Conservation (phyloP, 2,329 filamentous ascomycete genomes). For the Beauveria medogensis region DNA sequence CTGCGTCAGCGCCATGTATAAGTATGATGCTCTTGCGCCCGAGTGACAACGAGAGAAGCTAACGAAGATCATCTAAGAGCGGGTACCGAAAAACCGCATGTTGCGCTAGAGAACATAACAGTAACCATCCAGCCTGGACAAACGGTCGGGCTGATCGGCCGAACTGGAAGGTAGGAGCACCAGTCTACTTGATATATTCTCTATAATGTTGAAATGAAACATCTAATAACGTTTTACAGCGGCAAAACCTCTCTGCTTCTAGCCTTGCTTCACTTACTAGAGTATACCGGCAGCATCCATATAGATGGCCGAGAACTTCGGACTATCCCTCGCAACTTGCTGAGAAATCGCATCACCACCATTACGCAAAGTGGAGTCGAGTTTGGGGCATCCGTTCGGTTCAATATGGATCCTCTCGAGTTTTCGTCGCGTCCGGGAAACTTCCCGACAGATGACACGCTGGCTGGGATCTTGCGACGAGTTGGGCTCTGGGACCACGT, state of each 20-base stretch:
- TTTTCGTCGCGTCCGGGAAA: neutral
- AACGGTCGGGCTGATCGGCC: neutral
- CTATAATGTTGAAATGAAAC: neutral
- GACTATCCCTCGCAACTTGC: neutral
- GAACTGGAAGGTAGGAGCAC: slow-evolving; percentile 1
- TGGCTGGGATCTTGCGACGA: neutral
- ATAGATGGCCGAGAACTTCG: slow-evolving; percentile 2
- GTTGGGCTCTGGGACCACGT: slow-evolving; percentile 2
- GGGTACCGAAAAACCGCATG: neutral
- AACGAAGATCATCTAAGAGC: neutral
- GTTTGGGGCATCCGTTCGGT: neutral
- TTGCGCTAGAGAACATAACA: neutral
- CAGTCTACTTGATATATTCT: too few relatives aligned
- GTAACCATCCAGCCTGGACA: neutral
- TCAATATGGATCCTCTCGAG: slow-evolving; percentile 1
- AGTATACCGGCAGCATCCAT: slow-evolving; percentile 3
- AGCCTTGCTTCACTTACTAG: neutral
- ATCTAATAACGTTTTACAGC: neutral
- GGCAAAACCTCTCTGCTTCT: slow-evolving; percentile 2
- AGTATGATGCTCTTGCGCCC: neutral
- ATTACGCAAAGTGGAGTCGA: neutral
- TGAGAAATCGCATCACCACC: neutral
- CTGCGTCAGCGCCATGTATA: slow-evolving; percentile 1
- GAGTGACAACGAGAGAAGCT: too few relatives aligned
- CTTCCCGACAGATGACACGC: neutral